A percentile compares a stretch with the other conserved stretches of the same genome.
Evolutionary conservation across 129 eudicot species (phyloP).

Genomic region (Deinandra increscens): DNA sequence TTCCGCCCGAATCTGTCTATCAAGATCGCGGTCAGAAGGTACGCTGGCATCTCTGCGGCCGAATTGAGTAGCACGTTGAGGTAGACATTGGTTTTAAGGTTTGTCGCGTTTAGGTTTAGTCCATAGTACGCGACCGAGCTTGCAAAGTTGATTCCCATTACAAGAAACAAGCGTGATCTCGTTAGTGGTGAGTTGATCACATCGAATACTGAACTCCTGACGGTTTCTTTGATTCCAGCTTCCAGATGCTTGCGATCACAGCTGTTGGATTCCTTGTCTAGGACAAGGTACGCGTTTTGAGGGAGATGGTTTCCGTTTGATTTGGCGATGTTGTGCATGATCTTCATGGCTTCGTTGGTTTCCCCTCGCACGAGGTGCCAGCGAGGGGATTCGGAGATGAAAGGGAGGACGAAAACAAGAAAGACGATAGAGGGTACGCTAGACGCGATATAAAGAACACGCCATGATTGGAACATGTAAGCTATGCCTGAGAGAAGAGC

Average conservation of each 20-base stretch:
- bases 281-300: constrained; percentile 37
- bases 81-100: constrained; percentile 76
- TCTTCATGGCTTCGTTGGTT: constrained; percentile 49
- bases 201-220: constrained; percentile 53
- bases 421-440: constrained; percentile 68
- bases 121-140: constrained; percentile 77
- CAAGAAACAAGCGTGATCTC: constrained; percentile 52
- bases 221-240: constrained; percentile 25
- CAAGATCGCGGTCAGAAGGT: constrained; percentile 58
- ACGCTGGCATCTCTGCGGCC: constrained; percentile 80
- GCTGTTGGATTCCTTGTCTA: constrained; percentile 46
- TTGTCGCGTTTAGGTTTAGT: constrained; percentile 66
- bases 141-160: constrained; percentile 55
- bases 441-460: constrained; percentile 65
- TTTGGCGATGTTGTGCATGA: constrained; percentile 65
- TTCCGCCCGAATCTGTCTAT: constrained; percentile 68
- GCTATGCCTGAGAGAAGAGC: constrained; percentile 70
- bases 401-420: constrained; percentile 60
- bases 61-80: constrained; percentile 67
- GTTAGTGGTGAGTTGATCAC: constrained; percentile 56
- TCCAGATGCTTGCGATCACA: background rate
- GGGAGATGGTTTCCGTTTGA: constrained; percentile 55
- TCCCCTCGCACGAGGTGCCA: constrained; percentile 77
- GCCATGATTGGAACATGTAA: constrained; percentile 65
- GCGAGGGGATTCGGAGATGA: constrained; percentile 85